A percentile compares a stretch with the other conserved stretches of the same genome.
Conservation (phyloP, 371 early-diverging fungal species). For the Syncephalastrum racemosum region DNA sequence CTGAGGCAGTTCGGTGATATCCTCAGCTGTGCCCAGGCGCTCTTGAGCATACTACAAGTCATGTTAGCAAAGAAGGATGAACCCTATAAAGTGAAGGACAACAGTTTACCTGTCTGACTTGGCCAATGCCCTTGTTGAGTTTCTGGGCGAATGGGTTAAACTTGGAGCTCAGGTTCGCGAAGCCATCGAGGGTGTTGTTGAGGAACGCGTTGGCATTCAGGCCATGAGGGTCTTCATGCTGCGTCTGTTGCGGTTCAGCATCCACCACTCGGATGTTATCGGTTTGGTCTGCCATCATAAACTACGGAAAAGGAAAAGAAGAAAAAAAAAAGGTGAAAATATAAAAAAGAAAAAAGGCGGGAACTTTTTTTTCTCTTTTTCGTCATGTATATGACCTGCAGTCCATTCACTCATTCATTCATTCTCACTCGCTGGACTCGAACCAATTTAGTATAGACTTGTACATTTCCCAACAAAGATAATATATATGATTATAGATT, state of each 20-base stretch:
- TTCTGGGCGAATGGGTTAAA: constrained; percentile 75
- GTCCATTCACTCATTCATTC: no score
- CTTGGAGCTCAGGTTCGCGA: constrained; percentile 61
- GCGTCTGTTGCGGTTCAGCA: constrained; percentile 22
- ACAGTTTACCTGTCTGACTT: constrained; percentile 73
- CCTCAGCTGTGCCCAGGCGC: constrained; percentile 76
- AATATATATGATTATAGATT: no score
- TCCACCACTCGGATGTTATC: constrained; percentile 29
- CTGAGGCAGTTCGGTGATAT: constrained; percentile 87
- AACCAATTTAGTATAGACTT: no score
- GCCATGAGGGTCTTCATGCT: constrained; percentile 8
- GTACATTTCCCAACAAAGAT: no score
- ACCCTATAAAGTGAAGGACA: background rate
- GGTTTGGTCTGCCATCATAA: constrained; percentile 10
- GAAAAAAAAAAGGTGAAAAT: no score
- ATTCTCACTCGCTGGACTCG: no score
- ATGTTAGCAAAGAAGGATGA: background rate
- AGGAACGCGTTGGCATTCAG: constrained; percentile 29
- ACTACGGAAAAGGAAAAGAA: background rate
- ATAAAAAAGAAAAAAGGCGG: constrained; percentile 3
- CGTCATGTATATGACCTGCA: background rate
- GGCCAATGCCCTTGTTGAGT: constrained; percentile 73
- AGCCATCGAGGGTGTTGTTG: constrained; percentile 55
- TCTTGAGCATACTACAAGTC: constrained; percentile 83
- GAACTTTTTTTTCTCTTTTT: background rate